Base-by-base conservation (phyloP, 83 land plant genomes). In the Picea abies region DNA sequence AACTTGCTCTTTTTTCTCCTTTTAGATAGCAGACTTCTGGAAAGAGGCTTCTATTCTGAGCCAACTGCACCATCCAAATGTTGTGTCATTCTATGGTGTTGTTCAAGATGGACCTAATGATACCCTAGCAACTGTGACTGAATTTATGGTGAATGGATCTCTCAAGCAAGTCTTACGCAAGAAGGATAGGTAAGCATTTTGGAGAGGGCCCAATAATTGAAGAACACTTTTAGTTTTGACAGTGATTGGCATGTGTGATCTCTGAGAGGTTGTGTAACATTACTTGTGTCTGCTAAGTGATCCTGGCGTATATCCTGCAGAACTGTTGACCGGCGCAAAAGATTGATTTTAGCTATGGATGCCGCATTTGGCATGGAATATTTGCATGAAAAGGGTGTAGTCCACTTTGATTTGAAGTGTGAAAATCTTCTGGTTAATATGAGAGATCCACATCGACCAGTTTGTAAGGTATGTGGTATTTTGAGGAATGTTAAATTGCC, bases 31-130 rank as follows among this genome's bases (percentile, higher is more conserved):
- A 26, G 93, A 93, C 82, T 93, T 93, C 79, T 93, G 95, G 95
- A 93, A 93, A 81, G 95, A 93, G 80, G 95, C 95, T 82, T 76
- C 85, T 82, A 83, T 87, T 61, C 80, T 93, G 79, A 90, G 95
- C 82, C 89, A 89, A 12, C 60, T 93, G 81, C 95, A 93, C 65
- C 95, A 93, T 88, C 95, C 95, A 58, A 93, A 93, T 88, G 93
- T 93, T 86, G 93, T 93, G 68, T 89, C 95, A 49, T 93, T 93
- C 73, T 93, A 93, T 85, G 95, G 95, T 17, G 90, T 93, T 32
- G 95, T 93, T 37, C 92, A 91, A 81, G 95, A 93, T 91, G 95
- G 95, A 26, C 95, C 95, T 88, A 93, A n/a, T n/a, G n/a, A n/a
- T n/a, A n/a, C n/a, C n/a, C n/a, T n/a, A n/a, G n/a, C n/a, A n/a